Conservation (phyloP, 2,329 filamentous ascomycete species). For the Scytalidium sp. region DNA sequence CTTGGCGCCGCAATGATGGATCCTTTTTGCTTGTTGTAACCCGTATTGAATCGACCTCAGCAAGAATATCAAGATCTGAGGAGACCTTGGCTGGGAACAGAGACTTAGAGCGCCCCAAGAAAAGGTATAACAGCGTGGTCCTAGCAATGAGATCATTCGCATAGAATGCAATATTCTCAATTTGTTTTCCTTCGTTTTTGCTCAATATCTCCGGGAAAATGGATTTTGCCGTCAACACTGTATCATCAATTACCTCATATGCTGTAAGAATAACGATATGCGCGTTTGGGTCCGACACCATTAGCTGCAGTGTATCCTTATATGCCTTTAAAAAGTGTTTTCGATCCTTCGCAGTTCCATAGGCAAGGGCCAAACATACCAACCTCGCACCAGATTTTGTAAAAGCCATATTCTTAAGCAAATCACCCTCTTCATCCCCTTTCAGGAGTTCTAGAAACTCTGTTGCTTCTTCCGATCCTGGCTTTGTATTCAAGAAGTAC, state of each 20-base stretch:
- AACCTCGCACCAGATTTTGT: conserved; percentile 84
- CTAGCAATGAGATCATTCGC: conserved; percentile 65
- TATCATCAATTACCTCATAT: conserved; percentile 92
- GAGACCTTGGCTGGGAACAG: conserved; percentile 61
- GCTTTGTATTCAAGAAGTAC: conserved; percentile 80
- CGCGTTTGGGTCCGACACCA: conserved; percentile 77
- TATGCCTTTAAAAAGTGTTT: conserved; percentile 85
- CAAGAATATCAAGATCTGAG: conserved; percentile 66
- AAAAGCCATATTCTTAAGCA: conserved; percentile 94
- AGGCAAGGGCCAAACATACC: conserved; percentile 76
- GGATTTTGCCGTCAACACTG: conserved; percentile 79
- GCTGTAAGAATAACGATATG: conserved; percentile 81
- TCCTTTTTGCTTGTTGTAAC: conserved; percentile 92
- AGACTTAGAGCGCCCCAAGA: conserved; percentile 63
- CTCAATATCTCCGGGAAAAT: conserved; percentile 85
- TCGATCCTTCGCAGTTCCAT: conserved; percentile 88
- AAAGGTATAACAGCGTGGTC: conserved; percentile 74
- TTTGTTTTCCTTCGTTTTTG: conserved; percentile 60
- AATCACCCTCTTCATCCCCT: conserved; percentile 84
- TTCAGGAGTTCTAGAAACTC: conserved; percentile 91
- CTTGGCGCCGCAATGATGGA: conserved; percentile 67
- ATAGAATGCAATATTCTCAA: conserved; percentile 61
- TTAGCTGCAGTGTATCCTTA: conserved; percentile 82
- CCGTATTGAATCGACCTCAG: conserved; percentile 76
- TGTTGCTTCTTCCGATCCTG: conserved; percentile 75